phyloP scores from a whole-genome alignment of 2,329 filamentous ascomycete genomes.

The Purpureocillium takamizusanense region DNA sequence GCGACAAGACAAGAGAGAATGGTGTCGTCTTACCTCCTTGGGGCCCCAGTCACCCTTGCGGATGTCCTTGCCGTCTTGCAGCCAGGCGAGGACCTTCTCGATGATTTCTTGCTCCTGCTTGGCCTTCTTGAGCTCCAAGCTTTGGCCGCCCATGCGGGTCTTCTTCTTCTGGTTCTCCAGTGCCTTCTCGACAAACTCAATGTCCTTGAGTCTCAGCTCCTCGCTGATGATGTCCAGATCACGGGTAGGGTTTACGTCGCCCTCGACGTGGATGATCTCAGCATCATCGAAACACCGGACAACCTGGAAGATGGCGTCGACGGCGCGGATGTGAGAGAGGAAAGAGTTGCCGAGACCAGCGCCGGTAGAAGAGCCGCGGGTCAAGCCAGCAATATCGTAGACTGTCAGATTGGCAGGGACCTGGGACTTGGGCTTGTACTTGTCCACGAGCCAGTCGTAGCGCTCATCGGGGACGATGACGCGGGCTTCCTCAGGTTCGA shows the following conservation, averaged over 20 bases:
- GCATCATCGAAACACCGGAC: conserved; percentile 97
- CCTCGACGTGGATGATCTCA: conserved; percentile 99
- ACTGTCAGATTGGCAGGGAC: conserved; percentile 98
- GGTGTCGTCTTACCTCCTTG: conserved; percentile 73
- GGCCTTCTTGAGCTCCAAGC: conserved; percentile 94
- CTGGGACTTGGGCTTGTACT: conserved; percentile 94
- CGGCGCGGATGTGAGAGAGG: conserved; percentile 95
- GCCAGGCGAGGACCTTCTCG: conserved; percentile 74
- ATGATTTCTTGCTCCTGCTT: conserved; percentile 90
- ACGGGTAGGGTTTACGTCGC: conserved; percentile 89
- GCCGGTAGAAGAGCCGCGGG: conserved; percentile 90
- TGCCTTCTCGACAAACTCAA: conserved; percentile 95
- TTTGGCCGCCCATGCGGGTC: conserved; percentile 88
- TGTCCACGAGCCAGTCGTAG: conserved; percentile 89
- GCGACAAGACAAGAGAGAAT: conserved; percentile 12
- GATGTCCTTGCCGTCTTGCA: conserved; percentile 87
- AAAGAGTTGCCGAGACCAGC: conserved; percentile 96
- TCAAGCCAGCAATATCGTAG: conserved; percentile 97
- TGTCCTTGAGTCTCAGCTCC: conserved; percentile 94
- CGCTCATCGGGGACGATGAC: conserved; percentile 94
- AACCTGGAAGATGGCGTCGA: conserved; percentile 96
- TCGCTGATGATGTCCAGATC: conserved; percentile 96
- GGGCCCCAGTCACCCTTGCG: conserved; percentile 81
- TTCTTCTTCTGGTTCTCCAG: conserved; percentile 89
- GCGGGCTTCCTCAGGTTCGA: conserved; percentile 95